Conservation (phyloP, 176 grass and related monocot genomes). For the Ampelocalamus luodianensis region DNA sequence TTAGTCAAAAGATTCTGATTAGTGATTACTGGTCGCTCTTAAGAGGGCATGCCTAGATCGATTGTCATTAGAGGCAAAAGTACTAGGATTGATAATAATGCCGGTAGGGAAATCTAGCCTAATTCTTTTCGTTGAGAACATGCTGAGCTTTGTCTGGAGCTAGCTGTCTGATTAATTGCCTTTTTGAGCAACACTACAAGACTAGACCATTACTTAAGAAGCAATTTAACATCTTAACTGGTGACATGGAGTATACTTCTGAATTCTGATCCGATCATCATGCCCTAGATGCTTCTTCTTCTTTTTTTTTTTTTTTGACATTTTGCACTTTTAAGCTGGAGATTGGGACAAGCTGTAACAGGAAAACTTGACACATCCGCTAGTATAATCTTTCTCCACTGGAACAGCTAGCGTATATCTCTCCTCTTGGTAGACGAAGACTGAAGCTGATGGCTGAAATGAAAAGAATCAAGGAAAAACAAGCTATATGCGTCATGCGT, state of each 20-base stretch:
- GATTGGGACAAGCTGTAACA: not conserved
- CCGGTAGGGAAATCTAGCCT: slow-evolving; percentile 46
- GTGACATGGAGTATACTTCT: slow-evolving; percentile 1
- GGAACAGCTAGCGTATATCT: not conserved
- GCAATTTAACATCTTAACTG: not conserved
- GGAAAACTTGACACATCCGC: slow-evolving; percentile 22
- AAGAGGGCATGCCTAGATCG: slow-evolving; percentile 5
- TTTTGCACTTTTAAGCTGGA: slow-evolving; percentile 13
- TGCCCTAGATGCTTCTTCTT: not conserved
- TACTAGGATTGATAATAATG: not conserved
- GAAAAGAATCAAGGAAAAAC: slow-evolving; percentile 27
- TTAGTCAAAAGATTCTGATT: slow-evolving; percentile 46
- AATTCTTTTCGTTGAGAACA: slow-evolving; percentile 39
- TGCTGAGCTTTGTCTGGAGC: slow-evolving; percentile 38
- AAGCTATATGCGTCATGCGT: slow-evolving; percentile 16
- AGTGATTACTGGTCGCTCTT: slow-evolving; percentile 17
- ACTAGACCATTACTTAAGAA: slow-evolving; percentile 8
- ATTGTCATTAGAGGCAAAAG: slow-evolving; percentile 31
- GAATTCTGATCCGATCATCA: not conserved
- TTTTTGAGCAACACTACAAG: not conserved
- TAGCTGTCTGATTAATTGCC: slow-evolving; percentile 9
- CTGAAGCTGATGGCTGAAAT: slow-evolving; percentile 34
- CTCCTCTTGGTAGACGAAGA: slow-evolving; percentile 22
- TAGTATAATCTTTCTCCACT: slow-evolving; percentile 27
- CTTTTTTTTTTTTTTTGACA: not conserved